phyloP scores from a whole-genome alignment of 495 filamentous ascomycete species.

The Poronia punctata region DNA sequence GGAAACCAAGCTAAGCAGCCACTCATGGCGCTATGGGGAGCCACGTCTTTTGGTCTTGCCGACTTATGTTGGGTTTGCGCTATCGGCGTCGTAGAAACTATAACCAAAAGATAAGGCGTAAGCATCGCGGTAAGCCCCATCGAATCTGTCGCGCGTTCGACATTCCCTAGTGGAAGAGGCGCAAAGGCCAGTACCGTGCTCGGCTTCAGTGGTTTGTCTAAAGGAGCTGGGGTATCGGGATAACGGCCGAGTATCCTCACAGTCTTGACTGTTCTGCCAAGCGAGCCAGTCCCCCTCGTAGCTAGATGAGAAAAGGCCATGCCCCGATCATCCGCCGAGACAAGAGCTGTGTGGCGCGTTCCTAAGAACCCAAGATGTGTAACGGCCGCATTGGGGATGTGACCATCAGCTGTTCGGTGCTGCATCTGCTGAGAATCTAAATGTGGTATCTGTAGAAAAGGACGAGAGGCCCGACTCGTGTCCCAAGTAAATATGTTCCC shows the following conservation, averaged over 20 bases:
- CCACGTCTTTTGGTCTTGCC: constrained; percentile 79
- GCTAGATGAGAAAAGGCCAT: constrained; percentile 99
- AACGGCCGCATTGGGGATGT: constrained; percentile 66
- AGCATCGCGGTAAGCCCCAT: constrained; percentile 93
- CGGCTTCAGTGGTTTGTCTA: constrained; percentile 67
- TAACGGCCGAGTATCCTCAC: constrained; percentile 89
- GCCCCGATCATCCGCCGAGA: constrained; percentile 90
- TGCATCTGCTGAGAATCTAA: constrained; percentile 59
- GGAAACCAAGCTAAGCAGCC: constrained; percentile 97
- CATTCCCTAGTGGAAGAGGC: constrained; percentile 83
- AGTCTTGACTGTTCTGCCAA: constrained; percentile 80
- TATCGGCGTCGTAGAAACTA: constrained; percentile 92
- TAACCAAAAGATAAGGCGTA: constrained; percentile 89
- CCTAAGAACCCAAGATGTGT: constrained; percentile 94
- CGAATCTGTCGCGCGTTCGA: constrained; percentile 77
- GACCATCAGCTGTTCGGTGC: constrained; percentile 66
- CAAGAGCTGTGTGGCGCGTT: constrained; percentile 88
- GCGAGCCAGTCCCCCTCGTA: constrained; percentile 78
- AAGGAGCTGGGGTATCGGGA: constrained; percentile 52
- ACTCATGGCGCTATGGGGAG: constrained; percentile 81
- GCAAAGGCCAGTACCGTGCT: constrained; percentile 93
- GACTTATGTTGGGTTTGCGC: constrained; percentile 95
- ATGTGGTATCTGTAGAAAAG: constrained; percentile 83
- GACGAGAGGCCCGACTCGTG: constrained; percentile 65
- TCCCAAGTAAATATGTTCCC: constrained; percentile 98